Percentiles rank a stretch among this genome's conserved stretches.
Conservation (phyloP, 2,329 filamentous ascomycete genomes). For the Calonectria pauciramosa region DNA sequence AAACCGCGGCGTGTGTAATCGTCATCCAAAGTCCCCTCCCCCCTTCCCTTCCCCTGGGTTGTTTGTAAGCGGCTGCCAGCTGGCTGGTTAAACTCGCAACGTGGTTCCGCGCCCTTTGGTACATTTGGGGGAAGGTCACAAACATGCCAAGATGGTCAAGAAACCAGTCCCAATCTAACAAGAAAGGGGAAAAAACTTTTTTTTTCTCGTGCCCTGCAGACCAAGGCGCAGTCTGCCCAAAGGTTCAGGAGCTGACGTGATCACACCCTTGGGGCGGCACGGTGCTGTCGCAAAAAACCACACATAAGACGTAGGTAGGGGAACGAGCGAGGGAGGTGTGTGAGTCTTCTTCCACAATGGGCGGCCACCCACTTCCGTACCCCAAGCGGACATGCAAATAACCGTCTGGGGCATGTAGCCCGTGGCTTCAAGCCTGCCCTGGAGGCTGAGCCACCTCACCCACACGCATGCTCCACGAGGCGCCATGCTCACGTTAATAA, state of each 20-base stretch:
- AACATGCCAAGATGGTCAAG: slow-evolving; percentile 19
- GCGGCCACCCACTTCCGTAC: neutral
- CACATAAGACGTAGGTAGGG: neutral
- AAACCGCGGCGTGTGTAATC: slow-evolving; percentile 5
- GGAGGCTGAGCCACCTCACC: slow-evolving; percentile 6
- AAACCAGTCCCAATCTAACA: neutral
- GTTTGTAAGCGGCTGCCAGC: slow-evolving; percentile 27
- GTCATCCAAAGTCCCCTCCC: neutral
- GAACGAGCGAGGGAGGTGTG: neutral
- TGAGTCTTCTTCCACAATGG: neutral
- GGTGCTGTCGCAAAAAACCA: slow-evolving; percentile 18
- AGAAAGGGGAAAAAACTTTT: neutral
- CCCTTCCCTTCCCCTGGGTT: neutral
- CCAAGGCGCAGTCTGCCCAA: slow-evolving; percentile 19
- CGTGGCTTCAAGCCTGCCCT: slow-evolving; percentile 21
- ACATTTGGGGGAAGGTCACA: neutral
- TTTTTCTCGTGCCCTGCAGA: neutral
- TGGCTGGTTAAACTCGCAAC: slow-evolving; percentile 27
- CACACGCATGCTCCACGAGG: neutral
- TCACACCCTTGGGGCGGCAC: neutral
- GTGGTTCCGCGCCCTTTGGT: slow-evolving; percentile 29
- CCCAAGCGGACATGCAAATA: slow-evolving; percentile 23
- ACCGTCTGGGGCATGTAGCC: slow-evolving; percentile 29
- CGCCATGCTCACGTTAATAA: neutral
- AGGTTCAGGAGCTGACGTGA: slow-evolving; percentile 26